Conservation (phyloP, 1,284 basidiomycete species). For the Meira nashicola region DNA sequence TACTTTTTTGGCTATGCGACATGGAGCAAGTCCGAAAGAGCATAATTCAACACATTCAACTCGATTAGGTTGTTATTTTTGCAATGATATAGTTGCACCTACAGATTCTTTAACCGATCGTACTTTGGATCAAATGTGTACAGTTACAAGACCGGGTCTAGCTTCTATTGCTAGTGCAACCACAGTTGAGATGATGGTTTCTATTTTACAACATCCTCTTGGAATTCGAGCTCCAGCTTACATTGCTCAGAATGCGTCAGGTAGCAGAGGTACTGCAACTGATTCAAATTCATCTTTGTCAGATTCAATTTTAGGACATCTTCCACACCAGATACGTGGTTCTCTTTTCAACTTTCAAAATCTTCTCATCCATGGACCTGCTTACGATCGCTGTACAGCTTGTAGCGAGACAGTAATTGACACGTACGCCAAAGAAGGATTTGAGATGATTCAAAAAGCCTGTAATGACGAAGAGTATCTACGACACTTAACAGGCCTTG, state of each 20-base stretch:
- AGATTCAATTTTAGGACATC: constrained; percentile 63
- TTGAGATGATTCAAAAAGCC: constrained; percentile 69
- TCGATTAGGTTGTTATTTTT: constrained; percentile 81
- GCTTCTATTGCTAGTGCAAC: constrained; percentile 86
- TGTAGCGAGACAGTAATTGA: constrained; percentile 57
- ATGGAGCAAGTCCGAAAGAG: constrained; percentile 63
- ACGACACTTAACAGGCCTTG: constrained; percentile 77
- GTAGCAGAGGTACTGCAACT: neutral
- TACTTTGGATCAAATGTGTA: constrained; percentile 98
- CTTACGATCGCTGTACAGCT: constrained; percentile 83
- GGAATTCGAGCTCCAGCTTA: constrained; percentile 4
- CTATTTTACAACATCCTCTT: constrained; percentile 66
- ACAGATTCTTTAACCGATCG: constrained; percentile 90
- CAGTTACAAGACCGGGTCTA: constrained; percentile 91
- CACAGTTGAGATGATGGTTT: constrained; percentile 85
- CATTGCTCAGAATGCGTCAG: neutral
- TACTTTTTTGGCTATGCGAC: constrained; percentile 92
- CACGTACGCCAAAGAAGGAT: constrained; percentile 62
- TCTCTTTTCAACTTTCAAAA: constrained; percentile 80
- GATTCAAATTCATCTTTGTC: constrained; percentile 52
- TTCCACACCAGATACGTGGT: constrained; percentile 91
- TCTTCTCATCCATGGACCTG: constrained; percentile 74
- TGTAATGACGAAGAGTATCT: constrained; percentile 72
- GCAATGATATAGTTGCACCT: constrained; percentile 95
- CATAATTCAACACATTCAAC: constrained; percentile 27